Conservation (phyloP, 208 protist species). For the Trypanosoma congolense region DNA sequence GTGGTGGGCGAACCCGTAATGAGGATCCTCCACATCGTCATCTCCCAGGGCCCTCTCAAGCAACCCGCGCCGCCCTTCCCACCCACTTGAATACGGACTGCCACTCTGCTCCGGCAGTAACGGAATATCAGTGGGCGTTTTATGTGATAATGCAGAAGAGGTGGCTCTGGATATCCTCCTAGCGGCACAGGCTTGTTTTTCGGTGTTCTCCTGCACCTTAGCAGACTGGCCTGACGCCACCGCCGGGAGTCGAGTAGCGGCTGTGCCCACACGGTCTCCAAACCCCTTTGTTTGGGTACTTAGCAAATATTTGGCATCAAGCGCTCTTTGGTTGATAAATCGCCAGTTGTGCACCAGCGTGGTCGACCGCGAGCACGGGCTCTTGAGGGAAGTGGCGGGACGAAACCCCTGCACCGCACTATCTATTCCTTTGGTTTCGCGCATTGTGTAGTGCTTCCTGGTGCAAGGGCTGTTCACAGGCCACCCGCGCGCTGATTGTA, state of each 20-base stretch:
- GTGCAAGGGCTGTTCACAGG: background rate
- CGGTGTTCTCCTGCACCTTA: too few relatives aligned
- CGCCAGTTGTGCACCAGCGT: slow-evolving; percentile 17
- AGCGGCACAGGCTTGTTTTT: too few relatives aligned
- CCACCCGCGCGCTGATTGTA: background rate
- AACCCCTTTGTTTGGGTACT: background rate
- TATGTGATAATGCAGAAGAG: too few relatives aligned
- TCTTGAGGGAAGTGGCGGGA: background rate
- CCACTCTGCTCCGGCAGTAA: too few relatives aligned
- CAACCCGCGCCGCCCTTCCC: slow-evolving; percentile 1
- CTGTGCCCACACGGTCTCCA: background rate
- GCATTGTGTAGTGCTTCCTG: background rate
- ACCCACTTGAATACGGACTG: too few relatives aligned
- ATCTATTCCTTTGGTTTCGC: background rate
- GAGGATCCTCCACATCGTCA: slow-evolving; percentile 2
- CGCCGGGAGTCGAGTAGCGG: background rate
- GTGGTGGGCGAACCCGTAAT: too few relatives aligned
- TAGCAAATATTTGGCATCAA: background rate
- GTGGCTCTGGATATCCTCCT: too few relatives aligned
- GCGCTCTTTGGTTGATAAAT: slow-evolving; percentile 9
- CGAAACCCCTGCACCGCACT: background rate
- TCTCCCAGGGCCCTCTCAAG: slow-evolving; percentile 7
- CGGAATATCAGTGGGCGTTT: too few relatives aligned
- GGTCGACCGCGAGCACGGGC: background rate
- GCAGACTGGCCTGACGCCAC: too few relatives aligned